phyloP scores from a whole-genome alignment of 2,329 filamentous ascomycete species.

The Sphaerostilbella broomeana region DNA sequence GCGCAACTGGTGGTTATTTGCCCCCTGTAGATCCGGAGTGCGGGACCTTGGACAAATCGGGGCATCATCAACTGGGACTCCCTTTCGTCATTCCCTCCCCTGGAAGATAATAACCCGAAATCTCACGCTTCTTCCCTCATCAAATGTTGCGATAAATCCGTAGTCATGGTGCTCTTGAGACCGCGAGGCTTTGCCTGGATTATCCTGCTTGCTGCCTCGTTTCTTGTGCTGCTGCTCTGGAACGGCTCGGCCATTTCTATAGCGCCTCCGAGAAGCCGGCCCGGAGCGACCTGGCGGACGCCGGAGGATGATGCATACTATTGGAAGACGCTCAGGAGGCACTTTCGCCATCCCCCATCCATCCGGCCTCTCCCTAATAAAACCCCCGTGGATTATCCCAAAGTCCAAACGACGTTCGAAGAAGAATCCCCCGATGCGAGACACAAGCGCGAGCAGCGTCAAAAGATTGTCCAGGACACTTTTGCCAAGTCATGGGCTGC shows the following conservation, averaged over 20 bases:
- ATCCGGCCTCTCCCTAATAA: conserved; percentile 27
- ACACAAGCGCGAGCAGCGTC: conserved; percentile 19
- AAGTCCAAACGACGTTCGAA: conserved; percentile 27
- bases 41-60: too few species aligned
- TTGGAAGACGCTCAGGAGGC: conserved; percentile 22
- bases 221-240: conserved; percentile 10
- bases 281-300: conserved; percentile 14
- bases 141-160: background rate
- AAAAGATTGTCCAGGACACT: conserved; percentile 34
- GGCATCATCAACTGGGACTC: too few species aligned
- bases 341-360: conserved; percentile 24
- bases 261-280: background rate
- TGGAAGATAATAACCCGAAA: too few species aligned
- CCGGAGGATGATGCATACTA: conserved; percentile 22
- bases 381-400: conserved; percentile 24
- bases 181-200: conserved; percentile 9
- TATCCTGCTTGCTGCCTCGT: conserved; percentile 5
- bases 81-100: too few species aligned
- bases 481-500: conserved; percentile 42
- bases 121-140: too few species aligned
- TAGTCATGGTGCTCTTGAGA: conserved; percentile 4
- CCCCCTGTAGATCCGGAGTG: too few species aligned
- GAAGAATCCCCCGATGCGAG: conserved; percentile 16
- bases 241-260: background rate
- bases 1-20: too few species aligned